Conservation (phyloP, 163 green algal genomes). For the Scenedesmus sp. region DNA sequence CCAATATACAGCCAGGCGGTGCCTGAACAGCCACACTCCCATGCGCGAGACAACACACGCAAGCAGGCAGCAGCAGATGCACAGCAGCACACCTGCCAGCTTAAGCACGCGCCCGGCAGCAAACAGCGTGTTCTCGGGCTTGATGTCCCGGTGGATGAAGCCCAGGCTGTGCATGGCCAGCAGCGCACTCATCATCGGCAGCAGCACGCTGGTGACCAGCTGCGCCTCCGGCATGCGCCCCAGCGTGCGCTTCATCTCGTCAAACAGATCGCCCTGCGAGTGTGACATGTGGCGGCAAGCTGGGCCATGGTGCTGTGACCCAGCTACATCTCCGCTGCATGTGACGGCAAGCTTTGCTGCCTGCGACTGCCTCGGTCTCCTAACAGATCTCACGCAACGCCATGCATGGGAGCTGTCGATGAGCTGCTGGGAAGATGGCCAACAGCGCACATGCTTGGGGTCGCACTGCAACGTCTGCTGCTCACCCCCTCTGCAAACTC, state of each 20-base stretch:
- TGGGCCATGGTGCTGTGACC: too few species aligned
- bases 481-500: slow-evolving; percentile 74
- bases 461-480: neutral
- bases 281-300: neutral
- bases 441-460: neutral
- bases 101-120: slow-evolving; percentile 48
- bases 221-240: slow-evolving; percentile 69
- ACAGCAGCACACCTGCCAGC: slow-evolving; percentile 31
- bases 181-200: slow-evolving; percentile 74
- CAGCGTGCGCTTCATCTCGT: slow-evolving; percentile 71
- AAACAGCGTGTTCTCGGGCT: slow-evolving; percentile 82
- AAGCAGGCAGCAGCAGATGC: neutral
- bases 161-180: slow-evolving; percentile 68
- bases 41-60: neutral
- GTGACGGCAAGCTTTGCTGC: too few species aligned
- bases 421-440: too few species aligned
- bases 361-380: too few species aligned
- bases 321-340: too few species aligned
- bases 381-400: too few species aligned
- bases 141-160: slow-evolving; percentile 81
- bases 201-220: slow-evolving; percentile 67
- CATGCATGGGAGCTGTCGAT: too few species aligned
- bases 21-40: too few species aligned
- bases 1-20: too few species aligned
- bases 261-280: slow-evolving; percentile 78